These are phyloP conservation scores for Paraconiothyrium sp. DNA, from an alignment of 2,329 filamentous ascomycete species.

Conservation along the genomic window DNA sequence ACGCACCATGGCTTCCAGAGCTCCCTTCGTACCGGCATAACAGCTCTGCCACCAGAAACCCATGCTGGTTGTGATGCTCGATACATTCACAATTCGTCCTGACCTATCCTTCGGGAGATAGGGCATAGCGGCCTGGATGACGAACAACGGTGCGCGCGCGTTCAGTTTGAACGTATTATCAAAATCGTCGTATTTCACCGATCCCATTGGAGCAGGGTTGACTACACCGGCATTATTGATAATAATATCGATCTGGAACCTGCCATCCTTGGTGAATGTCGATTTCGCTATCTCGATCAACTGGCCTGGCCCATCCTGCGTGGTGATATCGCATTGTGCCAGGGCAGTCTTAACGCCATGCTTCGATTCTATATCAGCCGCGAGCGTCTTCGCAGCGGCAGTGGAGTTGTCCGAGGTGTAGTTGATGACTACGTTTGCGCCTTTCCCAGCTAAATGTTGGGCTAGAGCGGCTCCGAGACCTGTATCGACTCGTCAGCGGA, in stretches of 20 bases:
- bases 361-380: constrained; percentile 61
- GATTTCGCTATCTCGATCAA: constrained; percentile 68
- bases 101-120: constrained; percentile 75
- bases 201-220: constrained; percentile 68
- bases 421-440: constrained; percentile 73
- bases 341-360: constrained; percentile 69
- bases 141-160: constrained; percentile 72
- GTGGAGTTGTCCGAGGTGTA: constrained; percentile 73
- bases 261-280: constrained; percentile 64
- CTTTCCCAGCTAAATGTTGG: constrained; percentile 76
- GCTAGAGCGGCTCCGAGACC: constrained; percentile 77
- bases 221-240: constrained; percentile 83
- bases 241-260: constrained; percentile 80
- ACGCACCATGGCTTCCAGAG: constrained; percentile 67
- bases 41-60: constrained; percentile 68
- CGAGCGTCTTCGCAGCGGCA: constrained; percentile 62
- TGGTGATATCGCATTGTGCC: constrained; percentile 77
- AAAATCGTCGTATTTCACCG: constrained; percentile 72
- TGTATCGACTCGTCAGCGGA: constrained; percentile 44
- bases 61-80: constrained; percentile 64
- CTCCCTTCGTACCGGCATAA: constrained; percentile 73
- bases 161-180: constrained; percentile 57
- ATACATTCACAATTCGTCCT: constrained; percentile 70
- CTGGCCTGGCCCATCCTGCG: constrained; percentile 66
- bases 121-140: constrained; percentile 76